These are phyloP conservation scores for Citrus trifoliata DNA, from an alignment of 345 rosid species.

Conservation along the genomic window DNA sequence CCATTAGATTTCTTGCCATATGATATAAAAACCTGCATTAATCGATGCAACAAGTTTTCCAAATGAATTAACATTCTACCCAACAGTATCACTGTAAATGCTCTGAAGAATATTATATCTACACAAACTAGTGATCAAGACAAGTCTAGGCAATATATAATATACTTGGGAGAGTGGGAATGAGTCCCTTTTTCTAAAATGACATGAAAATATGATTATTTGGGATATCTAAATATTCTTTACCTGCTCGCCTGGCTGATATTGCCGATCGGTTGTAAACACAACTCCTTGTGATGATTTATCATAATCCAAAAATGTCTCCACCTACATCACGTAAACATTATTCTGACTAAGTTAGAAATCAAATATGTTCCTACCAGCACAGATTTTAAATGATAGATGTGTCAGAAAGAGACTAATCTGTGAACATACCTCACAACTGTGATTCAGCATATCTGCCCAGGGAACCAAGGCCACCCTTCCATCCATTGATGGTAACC, in stretches of 20 bases:
- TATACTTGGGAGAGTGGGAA: background rate
- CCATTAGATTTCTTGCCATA: constrained; percentile 94
- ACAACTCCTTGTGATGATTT: constrained; percentile 83
- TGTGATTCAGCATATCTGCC: constrained; percentile 99
- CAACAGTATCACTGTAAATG: background rate
- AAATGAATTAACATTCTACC: background rate
- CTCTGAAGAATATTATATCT: background rate
- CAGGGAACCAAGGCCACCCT: constrained; percentile 95
- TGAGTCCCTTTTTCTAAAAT: background rate
- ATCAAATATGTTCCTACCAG: background rate
- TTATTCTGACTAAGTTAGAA: constrained; percentile 10
- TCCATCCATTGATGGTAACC: constrained; percentile 90
- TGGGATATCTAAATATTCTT: constrained; percentile 12
- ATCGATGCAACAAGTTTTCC: background rate
- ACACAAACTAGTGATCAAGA: background rate
- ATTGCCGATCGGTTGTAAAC: constrained; percentile 70
- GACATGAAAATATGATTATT: background rate
- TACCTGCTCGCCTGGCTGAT: constrained; percentile 99
- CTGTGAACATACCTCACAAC: constrained; percentile 63
- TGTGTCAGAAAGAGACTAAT: background rate
- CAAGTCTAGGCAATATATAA: background rate
- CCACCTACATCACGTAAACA: constrained; percentile 51
- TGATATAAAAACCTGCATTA: constrained; percentile 90
- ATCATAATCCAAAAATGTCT: constrained; percentile 92
- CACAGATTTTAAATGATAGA: background rate